A percentile compares a stretch with the other conserved stretches of the same genome.
phyloP scores from a whole-genome alignment of 2,329 filamentous ascomycete genomes.

The Aureobasidium zeae region DNA sequence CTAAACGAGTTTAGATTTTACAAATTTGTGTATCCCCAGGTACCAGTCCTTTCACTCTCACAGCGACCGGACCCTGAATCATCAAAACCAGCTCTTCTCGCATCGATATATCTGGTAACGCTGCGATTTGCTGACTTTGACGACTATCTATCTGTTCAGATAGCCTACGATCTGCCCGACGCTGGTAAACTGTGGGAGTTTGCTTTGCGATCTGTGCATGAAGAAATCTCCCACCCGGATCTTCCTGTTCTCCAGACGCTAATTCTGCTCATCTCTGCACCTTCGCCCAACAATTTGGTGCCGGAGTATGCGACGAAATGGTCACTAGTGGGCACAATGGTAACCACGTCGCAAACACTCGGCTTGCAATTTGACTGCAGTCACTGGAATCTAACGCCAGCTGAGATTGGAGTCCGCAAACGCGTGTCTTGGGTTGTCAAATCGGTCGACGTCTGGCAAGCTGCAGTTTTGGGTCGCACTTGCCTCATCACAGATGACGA shows the following conservation, averaged over 20 bases:
- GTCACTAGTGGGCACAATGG: constrained; percentile 1
- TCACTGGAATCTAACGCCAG: background rate
- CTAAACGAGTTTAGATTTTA: no score
- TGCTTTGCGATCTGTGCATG: background rate
- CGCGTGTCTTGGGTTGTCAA: background rate
- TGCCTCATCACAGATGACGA: background rate
- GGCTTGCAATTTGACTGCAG: constrained; percentile 1
- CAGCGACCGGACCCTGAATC: no score
- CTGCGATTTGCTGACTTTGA: background rate
- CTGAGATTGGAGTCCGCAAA: background rate
- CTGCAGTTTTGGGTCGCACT: background rate
- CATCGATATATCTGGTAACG: background rate
- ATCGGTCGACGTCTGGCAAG: background rate
- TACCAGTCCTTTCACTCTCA: no score
- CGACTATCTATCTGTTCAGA: constrained; percentile 1
- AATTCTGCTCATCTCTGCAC: background rate
- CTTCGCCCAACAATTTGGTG: background rate
- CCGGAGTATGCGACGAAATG: constrained; percentile 1
- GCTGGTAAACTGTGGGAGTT: background rate
- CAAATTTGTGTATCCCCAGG: no score
- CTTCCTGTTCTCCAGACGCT: background rate
- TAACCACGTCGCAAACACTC: background rate
- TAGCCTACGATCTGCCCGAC: background rate
- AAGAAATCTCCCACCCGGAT: background rate
- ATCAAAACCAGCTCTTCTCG: background rate